Conservation (phyloP, 108 stramenopile genomes). For the Skeletonema menzelii region DNA sequence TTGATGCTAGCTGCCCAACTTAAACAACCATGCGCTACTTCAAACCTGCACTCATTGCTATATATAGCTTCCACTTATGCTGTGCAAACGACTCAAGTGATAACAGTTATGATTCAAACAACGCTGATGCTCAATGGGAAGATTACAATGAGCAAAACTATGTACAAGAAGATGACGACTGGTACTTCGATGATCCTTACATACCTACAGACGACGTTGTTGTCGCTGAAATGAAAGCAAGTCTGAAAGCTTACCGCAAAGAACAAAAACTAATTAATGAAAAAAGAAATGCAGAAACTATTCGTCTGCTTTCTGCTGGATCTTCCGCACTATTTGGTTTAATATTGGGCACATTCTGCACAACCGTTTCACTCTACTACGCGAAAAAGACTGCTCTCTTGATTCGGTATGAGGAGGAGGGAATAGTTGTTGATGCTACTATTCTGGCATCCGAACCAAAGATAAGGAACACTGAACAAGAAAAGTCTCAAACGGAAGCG, state of each 20-base stretch:
- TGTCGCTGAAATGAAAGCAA: neutral
- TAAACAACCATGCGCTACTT: neutral
- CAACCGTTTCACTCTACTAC: constrained; percentile 10
- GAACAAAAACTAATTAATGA: neutral
- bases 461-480: neutral
- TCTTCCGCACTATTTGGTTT: neutral
- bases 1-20: no score
- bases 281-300: neutral
- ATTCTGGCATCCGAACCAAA: constrained; percentile 13
- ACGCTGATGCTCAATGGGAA: neutral
- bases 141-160: neutral
- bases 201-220: neutral
- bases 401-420: constrained; percentile 7
- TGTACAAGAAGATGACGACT: neutral
- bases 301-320: neutral
- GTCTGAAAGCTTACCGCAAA: neutral
- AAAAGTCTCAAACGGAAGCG: constrained; percentile 1
- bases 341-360: constrained; percentile 2
- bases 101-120: neutral
- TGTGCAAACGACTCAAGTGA: neutral
- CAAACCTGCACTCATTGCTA: neutral
- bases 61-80: neutral
- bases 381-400: constrained; percentile 3
- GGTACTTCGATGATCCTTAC: constrained; percentile 1
- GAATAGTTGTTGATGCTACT: constrained; percentile 4